phyloP scores from a whole-genome alignment of 148 eudicot species.

The Vaccinium corymbosum region DNA sequence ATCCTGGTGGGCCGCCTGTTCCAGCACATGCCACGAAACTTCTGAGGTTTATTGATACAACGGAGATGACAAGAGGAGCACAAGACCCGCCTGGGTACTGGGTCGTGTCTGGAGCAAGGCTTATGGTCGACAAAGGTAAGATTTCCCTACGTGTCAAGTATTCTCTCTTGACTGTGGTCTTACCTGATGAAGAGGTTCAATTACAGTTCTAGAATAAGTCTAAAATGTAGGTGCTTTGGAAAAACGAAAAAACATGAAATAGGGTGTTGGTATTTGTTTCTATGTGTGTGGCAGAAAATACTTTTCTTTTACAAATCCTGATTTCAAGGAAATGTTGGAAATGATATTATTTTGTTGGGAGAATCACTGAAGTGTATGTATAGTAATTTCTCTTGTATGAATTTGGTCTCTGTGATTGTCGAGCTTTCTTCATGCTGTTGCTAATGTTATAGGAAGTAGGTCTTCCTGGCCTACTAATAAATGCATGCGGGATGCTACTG shows the following conservation, averaged over 20 bases:
- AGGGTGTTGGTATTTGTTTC: background rate
- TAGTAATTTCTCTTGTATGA: background rate
- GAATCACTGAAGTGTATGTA: constrained; percentile 1
- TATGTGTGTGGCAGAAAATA: background rate
- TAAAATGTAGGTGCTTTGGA: background rate
- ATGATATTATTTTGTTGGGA: background rate
- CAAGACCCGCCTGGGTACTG: constrained; percentile 56
- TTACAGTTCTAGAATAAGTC: constrained; percentile 11
- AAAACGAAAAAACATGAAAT: too few species aligned
- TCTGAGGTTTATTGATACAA: constrained; percentile 44
- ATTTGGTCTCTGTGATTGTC: background rate
- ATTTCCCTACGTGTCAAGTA: constrained; percentile 48
- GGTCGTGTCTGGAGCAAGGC: constrained; percentile 55
- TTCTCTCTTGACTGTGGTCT: constrained; percentile 38
- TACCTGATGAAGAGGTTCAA: constrained; percentile 32
- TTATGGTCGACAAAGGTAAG: constrained; percentile 44
- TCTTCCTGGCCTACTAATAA: too few species aligned
- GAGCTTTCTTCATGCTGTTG: background rate
- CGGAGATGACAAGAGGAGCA: constrained; percentile 47
- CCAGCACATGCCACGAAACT: constrained; percentile 36
- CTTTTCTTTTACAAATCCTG: background rate
- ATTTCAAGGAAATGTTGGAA: background rate
- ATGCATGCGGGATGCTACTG: too few species aligned
- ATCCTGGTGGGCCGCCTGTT: constrained; percentile 44
- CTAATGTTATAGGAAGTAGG: background rate